Evolutionary conservation across 1,284 basidiomycete genomes (phyloP), one percentile per base, ranked within the genome.

Genomic region (Hemileia vastatrix): DNA sequence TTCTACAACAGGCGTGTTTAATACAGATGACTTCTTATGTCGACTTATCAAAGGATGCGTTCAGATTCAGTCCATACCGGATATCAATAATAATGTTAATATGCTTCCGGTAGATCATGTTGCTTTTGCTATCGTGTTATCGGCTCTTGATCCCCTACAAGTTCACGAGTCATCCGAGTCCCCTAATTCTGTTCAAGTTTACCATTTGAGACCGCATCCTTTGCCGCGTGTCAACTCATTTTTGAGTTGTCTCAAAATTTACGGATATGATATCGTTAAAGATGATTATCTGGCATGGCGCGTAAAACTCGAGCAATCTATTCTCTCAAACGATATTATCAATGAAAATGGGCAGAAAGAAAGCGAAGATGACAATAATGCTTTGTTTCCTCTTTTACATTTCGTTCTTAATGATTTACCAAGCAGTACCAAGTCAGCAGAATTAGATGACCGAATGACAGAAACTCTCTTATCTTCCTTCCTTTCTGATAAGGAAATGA

Each of bases 1-100:
- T 77, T 90, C 92, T 11, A 78, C 78, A 64, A 85, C 85, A 23
- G 92, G 89, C 55, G 93, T 96, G 1, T 97, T 93, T 27, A 99
- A 99, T 78, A 98, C 95, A 40, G 95, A 99, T 72, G 95, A 99
- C 77, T 99, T 99, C 78, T 83, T 99, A 61, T 97, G 94, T 93
- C 84, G 95, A 19, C 81, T 99, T 75, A 90, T 97, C 75, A 98
- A 98, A 78, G 95, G 95, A 23, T 96, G 92, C 75, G 82, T 95
- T 52, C 95, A 99, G 77, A 85, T 98, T 4, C 94, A 94, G 2
- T 83, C 92, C 48, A 85, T 93, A 1, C 95, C 95, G 1, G 90
- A 99, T 75, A 97, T 99, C 77, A 91, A 96, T 81, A 99, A 99
- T 78, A 87, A 89, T 2, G 83, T 98, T 73, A 98, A 98, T 78